These are phyloP conservation scores for Arachis monticola DNA, from an alignment of 331 rosid species.

Conservation along the genomic window DNA sequence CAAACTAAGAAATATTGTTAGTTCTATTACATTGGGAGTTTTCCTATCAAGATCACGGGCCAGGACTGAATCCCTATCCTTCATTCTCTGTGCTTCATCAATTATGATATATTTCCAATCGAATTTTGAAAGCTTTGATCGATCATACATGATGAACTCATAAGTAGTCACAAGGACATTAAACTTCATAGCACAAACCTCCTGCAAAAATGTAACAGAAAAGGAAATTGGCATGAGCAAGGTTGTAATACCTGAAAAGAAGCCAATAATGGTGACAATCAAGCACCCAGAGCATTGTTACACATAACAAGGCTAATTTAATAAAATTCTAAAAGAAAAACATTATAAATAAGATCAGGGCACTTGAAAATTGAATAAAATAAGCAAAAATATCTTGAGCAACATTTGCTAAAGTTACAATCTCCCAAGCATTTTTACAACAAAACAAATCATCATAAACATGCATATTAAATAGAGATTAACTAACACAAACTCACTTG, in stretches of 20 bases:
- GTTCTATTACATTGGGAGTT: too few species aligned
- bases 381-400: conserved; percentile 7
- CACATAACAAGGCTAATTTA: background rate
- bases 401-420: conserved; percentile 5
- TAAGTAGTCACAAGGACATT: too few species aligned
- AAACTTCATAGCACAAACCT: too few species aligned
- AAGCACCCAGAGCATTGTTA: conserved; percentile 7
- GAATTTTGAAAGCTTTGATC: too few species aligned
- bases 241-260: conserved; percentile 81
- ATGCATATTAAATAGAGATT: conserved; percentile 16
- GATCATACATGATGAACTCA: too few species aligned
- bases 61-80: too few species aligned
- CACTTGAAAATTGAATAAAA: background rate
- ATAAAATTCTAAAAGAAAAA: background rate
- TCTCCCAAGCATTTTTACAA: conserved; percentile 18
- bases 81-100: too few species aligned
- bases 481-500: background rate
- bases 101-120: too few species aligned
- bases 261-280: conserved; percentile 35
- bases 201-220: too few species aligned
- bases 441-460: conserved; percentile 18
- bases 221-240: conserved; percentile 71
- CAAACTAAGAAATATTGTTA: too few species aligned
- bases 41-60: too few species aligned
- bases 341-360: conserved; percentile 7